A percentile compares a stretch with the other conserved stretches of the same genome.
Evolutionary conservation across 1,284 basidiomycete species (phyloP).

Genomic region (Takashimella koratensis): DNA sequence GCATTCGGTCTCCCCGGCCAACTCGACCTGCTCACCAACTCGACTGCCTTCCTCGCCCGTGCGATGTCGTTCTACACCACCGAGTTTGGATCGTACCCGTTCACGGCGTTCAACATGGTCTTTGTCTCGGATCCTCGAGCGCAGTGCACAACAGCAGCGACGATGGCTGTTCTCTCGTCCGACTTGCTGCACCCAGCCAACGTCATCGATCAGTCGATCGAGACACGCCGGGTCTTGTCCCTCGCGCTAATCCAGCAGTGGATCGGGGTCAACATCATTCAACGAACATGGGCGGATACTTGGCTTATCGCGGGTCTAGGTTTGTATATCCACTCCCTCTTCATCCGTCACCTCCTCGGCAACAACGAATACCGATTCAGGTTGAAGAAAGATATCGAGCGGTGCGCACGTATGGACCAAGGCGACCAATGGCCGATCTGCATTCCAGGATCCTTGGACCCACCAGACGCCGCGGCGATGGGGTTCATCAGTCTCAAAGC

Average conservation of each 20-base stretch:
- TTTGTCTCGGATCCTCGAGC: slow-evolving; percentile 85
- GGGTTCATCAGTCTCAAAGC: slow-evolving; percentile 94
- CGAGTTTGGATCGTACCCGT: slow-evolving; percentile 95
- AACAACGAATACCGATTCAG: slow-evolving; percentile 97
- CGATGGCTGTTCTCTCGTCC: slow-evolving; percentile 72
- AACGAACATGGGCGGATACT: slow-evolving; percentile 87
- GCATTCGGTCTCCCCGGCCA: slow-evolving; percentile 87
- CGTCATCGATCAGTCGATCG: slow-evolving; percentile 89
- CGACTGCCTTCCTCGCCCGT: slow-evolving; percentile 73
- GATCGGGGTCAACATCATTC: slow-evolving; percentile 95
- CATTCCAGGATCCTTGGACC: slow-evolving; percentile 74
- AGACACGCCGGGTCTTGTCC: slow-evolving; percentile 79
- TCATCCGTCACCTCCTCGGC: slow-evolving; percentile 80
- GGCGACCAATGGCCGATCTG: slow-evolving; percentile 91
- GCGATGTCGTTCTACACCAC: slow-evolving; percentile 89
- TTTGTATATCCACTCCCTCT: slow-evolving; percentile 84
- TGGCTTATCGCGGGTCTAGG: slow-evolving; percentile 95
- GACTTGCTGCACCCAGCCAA: slow-evolving; percentile 84
- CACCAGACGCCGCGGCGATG: slow-evolving; percentile 70
- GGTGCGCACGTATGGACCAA: slow-evolving; percentile 83
- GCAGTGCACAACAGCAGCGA: slow-evolving; percentile 77
- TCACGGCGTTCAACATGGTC: slow-evolving; percentile 90
- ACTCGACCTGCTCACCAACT: slow-evolving; percentile 61
- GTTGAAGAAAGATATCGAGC: slow-evolving; percentile 93
- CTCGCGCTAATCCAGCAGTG: slow-evolving; percentile 93